phyloP scores from a whole-genome alignment of 768 basidiomycete species.

The Rhizopogon rudus region DNA sequence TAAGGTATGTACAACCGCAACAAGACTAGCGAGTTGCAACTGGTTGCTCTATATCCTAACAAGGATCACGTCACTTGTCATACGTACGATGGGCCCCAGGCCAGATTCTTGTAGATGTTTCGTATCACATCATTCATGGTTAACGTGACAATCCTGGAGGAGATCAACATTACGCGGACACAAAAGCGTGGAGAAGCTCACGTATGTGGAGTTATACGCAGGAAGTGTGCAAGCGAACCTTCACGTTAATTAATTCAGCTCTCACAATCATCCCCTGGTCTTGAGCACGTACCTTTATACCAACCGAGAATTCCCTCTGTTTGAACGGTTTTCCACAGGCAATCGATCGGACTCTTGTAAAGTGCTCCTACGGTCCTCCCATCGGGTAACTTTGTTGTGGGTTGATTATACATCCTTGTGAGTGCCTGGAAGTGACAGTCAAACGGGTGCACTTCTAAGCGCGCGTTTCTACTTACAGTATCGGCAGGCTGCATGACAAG shows the following conservation, averaged over 20 bases:
- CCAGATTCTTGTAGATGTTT: slow-evolving; percentile 52
- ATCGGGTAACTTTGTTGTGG: slow-evolving; percentile 63
- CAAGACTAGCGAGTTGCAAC: not conserved
- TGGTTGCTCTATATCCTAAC: not conserved
- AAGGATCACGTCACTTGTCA: not conserved
- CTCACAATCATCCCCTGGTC: not conserved
- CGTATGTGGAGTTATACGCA: slow-evolving; percentile 92
- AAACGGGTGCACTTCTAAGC: not conserved
- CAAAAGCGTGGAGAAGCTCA: slow-evolving; percentile 30
- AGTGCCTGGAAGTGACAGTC: slow-evolving; percentile 48
- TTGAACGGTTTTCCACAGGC: slow-evolving; percentile 93
- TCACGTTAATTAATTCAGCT: not conserved
- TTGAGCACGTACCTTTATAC: slow-evolving; percentile 76
- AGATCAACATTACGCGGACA: not conserved
- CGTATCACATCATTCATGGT: slow-evolving; percentile 82
- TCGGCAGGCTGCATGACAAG: slow-evolving; percentile 94
- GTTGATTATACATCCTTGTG: slow-evolving; percentile 96
- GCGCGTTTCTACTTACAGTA: slow-evolving; percentile 49
- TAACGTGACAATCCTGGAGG: slow-evolving; percentile 76
- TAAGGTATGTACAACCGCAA: not conserved
- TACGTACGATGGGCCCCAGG: not conserved
- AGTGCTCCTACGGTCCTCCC: slow-evolving; percentile 70
- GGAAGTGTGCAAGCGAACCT: slow-evolving; percentile 92
- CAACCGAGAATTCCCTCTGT: slow-evolving; percentile 88
- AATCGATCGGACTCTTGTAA: slow-evolving; percentile 92